Evolutionary conservation across 768 basidiomycete genomes (phyloP), one percentile per base, ranked within the genome.

Genomic region (Nidularia sp.): DNA sequence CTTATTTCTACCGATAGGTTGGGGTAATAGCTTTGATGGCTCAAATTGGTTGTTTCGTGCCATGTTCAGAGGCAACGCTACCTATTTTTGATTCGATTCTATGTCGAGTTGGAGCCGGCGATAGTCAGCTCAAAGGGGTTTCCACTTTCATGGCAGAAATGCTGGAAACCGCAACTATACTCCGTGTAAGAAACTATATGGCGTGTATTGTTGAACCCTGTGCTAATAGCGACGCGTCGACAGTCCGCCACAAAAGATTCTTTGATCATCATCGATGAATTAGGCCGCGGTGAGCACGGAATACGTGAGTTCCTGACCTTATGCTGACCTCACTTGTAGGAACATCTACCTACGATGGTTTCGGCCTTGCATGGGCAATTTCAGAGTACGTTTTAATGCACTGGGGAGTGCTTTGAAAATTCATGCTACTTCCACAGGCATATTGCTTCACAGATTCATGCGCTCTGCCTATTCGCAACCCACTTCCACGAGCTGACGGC

Each of bases 61-160:
- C 97, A 1, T 97, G 94, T 57, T 78, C 85, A 6, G 81, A 86
- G 57, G 97, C 97, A 0, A 76, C 80, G 29, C 58, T 98, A 1
- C 97, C 97, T 0, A 84, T 98, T 49, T 98, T 98, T 54, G 97
- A 99, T 67, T 97, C 93, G 2, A 86, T 99, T 43, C 70, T 98
- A 8, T 97, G 96, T 52, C 80, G 97, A 56, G 96, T 99, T 1
- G 97, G 97, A 6, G 97, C 97, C 0, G 97, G 97, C 0, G 97
- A 99, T 66, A 95, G 91, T 66, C 96, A 98, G 64, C 72, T 98
- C 44, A 98, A 97, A 68, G 97, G 97, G 8, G 93, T 99, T 0
- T 96, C 93, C 25, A 99, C 96, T 0, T 99, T 99, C 67, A 98
- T 98, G 96, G 95, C 94, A 1, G 97, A 99, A 69, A 98, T 98